Conservation (phyloP, 2,329 filamentous ascomycete genomes). For the Fusarium succisae region DNA sequence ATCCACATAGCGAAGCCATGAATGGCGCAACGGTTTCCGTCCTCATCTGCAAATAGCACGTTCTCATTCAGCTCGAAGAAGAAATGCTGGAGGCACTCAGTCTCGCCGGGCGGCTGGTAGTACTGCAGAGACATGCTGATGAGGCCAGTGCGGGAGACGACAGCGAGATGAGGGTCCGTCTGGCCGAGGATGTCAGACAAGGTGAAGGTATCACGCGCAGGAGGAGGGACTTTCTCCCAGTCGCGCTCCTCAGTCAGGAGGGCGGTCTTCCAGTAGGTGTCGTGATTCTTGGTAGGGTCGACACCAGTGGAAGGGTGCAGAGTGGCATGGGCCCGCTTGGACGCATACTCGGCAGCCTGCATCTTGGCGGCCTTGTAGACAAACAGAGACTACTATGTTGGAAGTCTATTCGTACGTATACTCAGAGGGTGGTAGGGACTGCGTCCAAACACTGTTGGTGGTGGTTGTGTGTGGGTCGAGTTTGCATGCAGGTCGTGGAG, state of each 20-base stretch:
- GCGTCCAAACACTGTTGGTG: background rate
- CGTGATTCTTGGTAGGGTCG: background rate
- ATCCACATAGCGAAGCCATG: slow-evolving; percentile 20
- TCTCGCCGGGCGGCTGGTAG: background rate
- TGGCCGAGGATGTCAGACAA: background rate
- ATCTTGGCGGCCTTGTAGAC: background rate
- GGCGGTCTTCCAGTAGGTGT: background rate
- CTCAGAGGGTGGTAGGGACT: background rate
- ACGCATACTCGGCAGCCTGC: background rate
- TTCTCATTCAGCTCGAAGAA: background rate
- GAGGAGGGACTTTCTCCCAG: background rate
- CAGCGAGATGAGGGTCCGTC: background rate
- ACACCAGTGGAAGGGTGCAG: background rate
- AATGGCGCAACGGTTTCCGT: background rate
- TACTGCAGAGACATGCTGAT: background rate
- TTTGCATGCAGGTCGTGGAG: background rate
- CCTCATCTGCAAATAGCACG: background rate
- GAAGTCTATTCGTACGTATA: background rate
- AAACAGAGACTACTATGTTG: background rate
- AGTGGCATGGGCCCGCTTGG: background rate
- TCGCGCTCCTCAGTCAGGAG: background rate
- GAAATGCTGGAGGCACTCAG: background rate
- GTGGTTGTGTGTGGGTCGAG: background rate
- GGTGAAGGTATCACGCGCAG: background rate
- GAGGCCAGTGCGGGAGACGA: background rate